A percentile compares a stretch with the other conserved stretches of the same genome.
Evolutionary conservation across 2,329 filamentous ascomycete genomes (phyloP).

Genomic region (Trichophyton schoenleinii): DNA sequence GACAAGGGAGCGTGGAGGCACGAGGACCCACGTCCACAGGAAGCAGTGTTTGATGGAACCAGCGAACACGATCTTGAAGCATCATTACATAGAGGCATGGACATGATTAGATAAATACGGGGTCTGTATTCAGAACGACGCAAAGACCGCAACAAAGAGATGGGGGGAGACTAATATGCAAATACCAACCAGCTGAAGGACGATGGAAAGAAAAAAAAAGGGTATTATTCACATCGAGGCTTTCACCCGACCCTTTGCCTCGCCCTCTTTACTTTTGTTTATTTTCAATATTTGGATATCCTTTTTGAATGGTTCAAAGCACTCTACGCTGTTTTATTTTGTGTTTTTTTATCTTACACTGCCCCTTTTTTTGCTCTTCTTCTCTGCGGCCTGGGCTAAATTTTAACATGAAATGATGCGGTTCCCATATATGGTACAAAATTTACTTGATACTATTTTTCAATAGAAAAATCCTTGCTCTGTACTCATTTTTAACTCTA

Average conservation of each 20-base stretch:
- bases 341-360: neutral
- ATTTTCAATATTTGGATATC: slow-evolving; percentile 1
- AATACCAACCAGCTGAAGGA: neutral
- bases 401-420: neutral
- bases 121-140: neutral
- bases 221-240: neutral
- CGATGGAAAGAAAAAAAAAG: neutral
- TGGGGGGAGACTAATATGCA: no score
- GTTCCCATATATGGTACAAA: neutral
- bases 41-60: slow-evolving; percentile 32
- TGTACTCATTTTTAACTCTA: neutral
- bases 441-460: neutral
- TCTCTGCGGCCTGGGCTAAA: neutral
- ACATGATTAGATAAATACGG: slow-evolving; percentile 27
- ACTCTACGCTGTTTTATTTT: neutral
- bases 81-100: slow-evolving; percentile 45
- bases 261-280: no score
- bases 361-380: neutral
- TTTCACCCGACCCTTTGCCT: neutral
- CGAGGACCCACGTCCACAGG: slow-evolving; percentile 52
- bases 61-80: slow-evolving; percentile 37
- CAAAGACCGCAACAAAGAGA: neutral
- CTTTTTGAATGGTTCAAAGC: neutral
- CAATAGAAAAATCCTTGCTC: neutral
- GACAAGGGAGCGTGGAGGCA: slow-evolving; percentile 45